A percentile compares a stretch with the other conserved stretches of the same genome.
These are phyloP conservation scores for Populus alba DNA, from an alignment of 345 rosid species.

Conservation along the genomic window DNA sequence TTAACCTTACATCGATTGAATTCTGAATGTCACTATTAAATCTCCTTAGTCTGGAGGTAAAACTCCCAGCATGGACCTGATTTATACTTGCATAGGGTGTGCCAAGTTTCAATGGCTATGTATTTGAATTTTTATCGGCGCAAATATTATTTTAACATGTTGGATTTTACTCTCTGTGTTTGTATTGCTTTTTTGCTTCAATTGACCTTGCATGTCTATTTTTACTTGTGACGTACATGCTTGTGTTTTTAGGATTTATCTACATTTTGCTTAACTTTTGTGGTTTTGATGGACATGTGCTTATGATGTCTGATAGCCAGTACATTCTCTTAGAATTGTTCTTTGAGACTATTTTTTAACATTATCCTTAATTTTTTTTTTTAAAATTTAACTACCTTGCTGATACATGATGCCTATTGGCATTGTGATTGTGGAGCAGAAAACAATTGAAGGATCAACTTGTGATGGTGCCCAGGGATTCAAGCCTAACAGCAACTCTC, in stretches of 20 bases:
- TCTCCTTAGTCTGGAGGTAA: not conserved
- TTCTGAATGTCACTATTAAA: not conserved
- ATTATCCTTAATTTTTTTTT: not conserved
- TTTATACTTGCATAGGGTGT: not conserved
- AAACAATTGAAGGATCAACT: conserved; percentile 58
- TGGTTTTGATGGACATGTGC: not conserved
- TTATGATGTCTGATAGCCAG: not conserved
- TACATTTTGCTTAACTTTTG: not conserved
- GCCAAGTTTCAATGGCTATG: not conserved
- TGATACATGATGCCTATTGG: conserved; percentile 20
- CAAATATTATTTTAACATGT: not conserved
- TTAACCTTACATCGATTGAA: not conserved
- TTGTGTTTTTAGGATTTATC: not conserved
- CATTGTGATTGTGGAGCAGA: conserved; percentile 40
- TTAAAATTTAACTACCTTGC: not conserved
- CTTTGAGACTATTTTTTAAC: not conserved
- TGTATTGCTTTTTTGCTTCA: not conserved
- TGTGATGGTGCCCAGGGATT: conserved; percentile 40
- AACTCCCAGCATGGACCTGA: not conserved
- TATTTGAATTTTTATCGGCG: not conserved
- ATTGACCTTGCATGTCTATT: not conserved
- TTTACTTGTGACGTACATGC: not conserved
- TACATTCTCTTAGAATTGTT: not conserved
- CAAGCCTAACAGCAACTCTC: conserved; percentile 40
- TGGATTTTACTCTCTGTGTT: not conserved